Base-by-base conservation (phyloP, 2,329 filamentous ascomycete genomes). In the Aquanectria penicillioides region DNA sequence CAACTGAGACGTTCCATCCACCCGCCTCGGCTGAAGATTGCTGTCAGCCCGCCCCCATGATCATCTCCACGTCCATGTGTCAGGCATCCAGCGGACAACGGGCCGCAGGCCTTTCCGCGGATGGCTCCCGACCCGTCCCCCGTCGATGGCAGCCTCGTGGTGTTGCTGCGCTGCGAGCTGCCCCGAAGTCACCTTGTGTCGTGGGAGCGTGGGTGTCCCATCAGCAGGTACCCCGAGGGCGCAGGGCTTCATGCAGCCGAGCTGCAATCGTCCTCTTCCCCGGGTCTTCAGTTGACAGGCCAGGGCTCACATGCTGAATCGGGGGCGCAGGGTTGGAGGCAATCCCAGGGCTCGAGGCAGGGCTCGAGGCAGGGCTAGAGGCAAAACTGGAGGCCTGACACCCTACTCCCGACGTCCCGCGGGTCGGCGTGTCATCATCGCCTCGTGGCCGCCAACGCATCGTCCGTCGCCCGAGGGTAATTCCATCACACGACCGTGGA, bases 381-480 rank as follows among this genome's bases (percentile, higher is more conserved):
- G 29, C 13, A 26, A 49, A 12, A 12, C 34, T 40, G 52, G 37
- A 17, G 28, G 29, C 20, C 43, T 36, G 44, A 15, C 36, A 20
- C n/a, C 52, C 43, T n/a, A 9, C 46, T 49, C 28, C 41, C 38
- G 43, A 47, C 17, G 22, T 56, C 37, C 37, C 44, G 53, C 23
- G 44, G 10, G 15, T 23, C 20, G 34, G 46, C 38, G 38, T 50
- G 53, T 38, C 54, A 25, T 40, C 31, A 31, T 44, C 23, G 23
- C 47, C 46, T 44, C 46, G 46, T 50, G 54, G 38, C 38, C 17
- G 54, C 47, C 54, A 57, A 37, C 54, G 31, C 54, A 57, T 57
- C 38, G 38, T 38, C 23, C 33, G 17, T 44, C 15, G 54, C 46
- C 31, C 18, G 40, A 53, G 26, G 13, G 7, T 17, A 23, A 20